Conservation (phyloP, 768 basidiomycete species). For the Lactarius pseudohatsudake region DNA sequence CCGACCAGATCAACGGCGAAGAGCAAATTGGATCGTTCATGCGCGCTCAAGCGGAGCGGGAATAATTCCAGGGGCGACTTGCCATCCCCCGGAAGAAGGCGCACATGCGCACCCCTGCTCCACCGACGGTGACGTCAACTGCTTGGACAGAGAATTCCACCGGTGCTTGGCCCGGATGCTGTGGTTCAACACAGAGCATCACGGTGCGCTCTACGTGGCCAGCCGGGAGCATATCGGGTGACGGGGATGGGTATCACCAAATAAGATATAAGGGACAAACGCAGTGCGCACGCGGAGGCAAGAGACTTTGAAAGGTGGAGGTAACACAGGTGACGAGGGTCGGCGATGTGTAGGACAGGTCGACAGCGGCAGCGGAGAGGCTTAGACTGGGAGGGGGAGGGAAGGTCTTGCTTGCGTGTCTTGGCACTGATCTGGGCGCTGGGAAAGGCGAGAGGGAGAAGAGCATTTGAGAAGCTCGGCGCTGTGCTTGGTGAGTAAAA, state of each 20-base stretch:
- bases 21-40: too few relatives aligned
- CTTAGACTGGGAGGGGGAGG: too few relatives aligned
- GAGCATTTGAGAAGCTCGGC: conserved; percentile 38
- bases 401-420: conserved; percentile 60
- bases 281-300: conserved; percentile 87
- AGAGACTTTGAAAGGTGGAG: too few relatives aligned
- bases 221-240: conserved; percentile 25
- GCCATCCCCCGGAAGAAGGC: too few relatives aligned
- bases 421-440: conserved; percentile 49
- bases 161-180: conserved; percentile 67
- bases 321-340: conserved; percentile 47
- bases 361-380: conserved; percentile 46
- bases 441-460: conserved; percentile 63
- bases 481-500: conserved; percentile 36
- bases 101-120: too few relatives aligned
- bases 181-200: conserved; percentile 40
- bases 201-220: too few relatives aligned
- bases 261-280: conserved; percentile 77
- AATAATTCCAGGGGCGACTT: too few relatives aligned
- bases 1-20: too few relatives aligned
- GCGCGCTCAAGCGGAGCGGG: too few relatives aligned
- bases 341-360: conserved; percentile 32
- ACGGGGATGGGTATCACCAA: conserved; percentile 40
- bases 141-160: conserved; percentile 66
- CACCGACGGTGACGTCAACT: too few relatives aligned